Evolutionary conservation across 192 early-diverging fungal species (phyloP).

Genomic region (Haplosporangium gracile): DNA sequence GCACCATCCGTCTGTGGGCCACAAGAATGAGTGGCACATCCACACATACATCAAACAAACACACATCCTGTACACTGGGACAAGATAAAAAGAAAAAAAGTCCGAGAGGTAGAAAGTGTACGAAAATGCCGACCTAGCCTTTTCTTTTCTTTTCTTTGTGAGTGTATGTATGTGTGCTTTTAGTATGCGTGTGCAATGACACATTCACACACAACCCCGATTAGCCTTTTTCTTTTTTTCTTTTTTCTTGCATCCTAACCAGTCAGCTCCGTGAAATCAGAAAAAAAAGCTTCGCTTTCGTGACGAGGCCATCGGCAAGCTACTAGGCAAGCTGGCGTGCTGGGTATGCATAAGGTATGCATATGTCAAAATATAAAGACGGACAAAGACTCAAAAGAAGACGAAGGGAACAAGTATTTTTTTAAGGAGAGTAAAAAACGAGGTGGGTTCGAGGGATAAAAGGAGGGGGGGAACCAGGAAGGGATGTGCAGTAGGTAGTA

Average conservation of each 20-base stretch:
- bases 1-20: no score
- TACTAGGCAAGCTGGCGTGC: neutral
- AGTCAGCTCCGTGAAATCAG: conserved; percentile 5
- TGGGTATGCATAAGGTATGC: conserved; percentile 8
- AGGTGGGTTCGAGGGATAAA: conserved; percentile 4
- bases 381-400: neutral
- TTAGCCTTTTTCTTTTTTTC: neutral
- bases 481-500: neutral
- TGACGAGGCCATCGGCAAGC: neutral
- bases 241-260: neutral
- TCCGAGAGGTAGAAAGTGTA: neutral
- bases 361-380: neutral
- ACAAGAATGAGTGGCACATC: no score
- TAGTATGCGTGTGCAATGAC: neutral
- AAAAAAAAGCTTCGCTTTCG: neutral
- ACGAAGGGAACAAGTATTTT: neutral
- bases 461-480: neutral
- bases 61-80: neutral
- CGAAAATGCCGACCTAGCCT: neutral
- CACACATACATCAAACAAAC: no score
- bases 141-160: neutral
- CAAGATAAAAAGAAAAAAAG: neutral
- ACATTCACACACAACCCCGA: neutral
- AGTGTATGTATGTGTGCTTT: neutral
- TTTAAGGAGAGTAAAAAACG: conserved; percentile 10